A percentile compares a stretch with the other conserved stretches of the same genome.
Evolutionary conservation across 2,329 filamentous ascomycete species (phyloP).

Genomic region (Dothideomycetes sp.): DNA sequence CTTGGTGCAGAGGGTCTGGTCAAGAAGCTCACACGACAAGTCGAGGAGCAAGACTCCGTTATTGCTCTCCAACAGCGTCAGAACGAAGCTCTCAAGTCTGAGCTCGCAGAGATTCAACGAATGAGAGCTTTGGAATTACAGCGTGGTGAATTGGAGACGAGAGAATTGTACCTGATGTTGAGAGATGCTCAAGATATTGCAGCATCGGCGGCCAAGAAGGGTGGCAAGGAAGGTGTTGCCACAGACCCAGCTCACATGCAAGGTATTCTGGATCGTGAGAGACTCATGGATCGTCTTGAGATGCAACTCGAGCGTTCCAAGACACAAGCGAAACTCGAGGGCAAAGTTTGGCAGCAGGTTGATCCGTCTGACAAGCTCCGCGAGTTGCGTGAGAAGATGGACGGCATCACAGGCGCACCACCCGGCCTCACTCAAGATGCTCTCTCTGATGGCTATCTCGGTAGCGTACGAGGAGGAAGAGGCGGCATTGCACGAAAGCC

Average conservation of each 20-base stretch:
- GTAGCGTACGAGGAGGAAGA: constrained; percentile 27
- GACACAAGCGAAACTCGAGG: constrained; percentile 95
- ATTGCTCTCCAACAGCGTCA: constrained; percentile 84
- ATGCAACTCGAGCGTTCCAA: constrained; percentile 95
- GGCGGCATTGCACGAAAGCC: constrained; percentile 31
- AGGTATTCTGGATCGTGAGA: constrained; percentile 86
- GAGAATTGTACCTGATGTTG: constrained; percentile 96
- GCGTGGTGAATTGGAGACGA: constrained; percentile 87
- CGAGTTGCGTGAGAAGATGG: constrained; percentile 91
- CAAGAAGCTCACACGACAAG: constrained; percentile 80
- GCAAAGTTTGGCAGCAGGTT: constrained; percentile 74
- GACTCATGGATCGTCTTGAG: constrained; percentile 85
- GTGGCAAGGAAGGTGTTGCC: constrained; percentile 44
- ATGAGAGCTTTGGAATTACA: constrained; percentile 84
- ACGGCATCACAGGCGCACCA: constrained; percentile 37
- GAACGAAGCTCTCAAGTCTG: constrained; percentile 77
- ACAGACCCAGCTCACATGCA: constrained; percentile 70
- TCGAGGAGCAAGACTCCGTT: constrained; percentile 85
- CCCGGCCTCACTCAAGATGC: background rate
- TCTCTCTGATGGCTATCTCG: constrained; percentile 14
- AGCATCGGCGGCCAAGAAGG: constrained; percentile 68
- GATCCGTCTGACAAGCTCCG: constrained; percentile 87
- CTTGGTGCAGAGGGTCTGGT: constrained; percentile 89
- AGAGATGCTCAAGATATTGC: constrained; percentile 94
- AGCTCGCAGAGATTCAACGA: constrained; percentile 77